Evolutionary conservation across 1,139 yeast genomes (phyloP).

Genomic region (Yamadazyma dendronema): DNA sequence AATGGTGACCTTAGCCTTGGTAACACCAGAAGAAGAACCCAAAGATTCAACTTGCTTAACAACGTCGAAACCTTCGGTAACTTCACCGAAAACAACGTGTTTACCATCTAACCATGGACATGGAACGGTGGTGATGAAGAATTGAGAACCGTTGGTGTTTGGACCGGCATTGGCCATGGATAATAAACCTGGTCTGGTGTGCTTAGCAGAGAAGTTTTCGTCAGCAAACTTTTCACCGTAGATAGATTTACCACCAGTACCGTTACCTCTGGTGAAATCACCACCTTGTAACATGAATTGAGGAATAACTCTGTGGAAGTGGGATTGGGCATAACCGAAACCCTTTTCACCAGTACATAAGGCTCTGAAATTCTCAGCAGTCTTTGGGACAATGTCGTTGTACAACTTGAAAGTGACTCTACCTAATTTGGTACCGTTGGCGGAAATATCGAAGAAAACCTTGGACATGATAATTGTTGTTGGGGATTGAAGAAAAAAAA

Average conservation of each 20-base stretch:
- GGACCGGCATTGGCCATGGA: conserved; percentile 99
- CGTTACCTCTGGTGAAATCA: conserved; percentile 91
- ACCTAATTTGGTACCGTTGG: conserved; percentile 50
- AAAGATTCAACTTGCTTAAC: conserved; percentile 87
- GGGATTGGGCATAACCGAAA: conserved; percentile 85
- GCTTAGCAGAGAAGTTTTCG: conserved; percentile 86
- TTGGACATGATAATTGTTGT: conserved; percentile 42
- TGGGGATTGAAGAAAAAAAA: background rate
- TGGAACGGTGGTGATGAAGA: conserved; percentile 95
- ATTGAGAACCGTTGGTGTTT: conserved; percentile 99
- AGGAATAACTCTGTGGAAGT: conserved; percentile 98
- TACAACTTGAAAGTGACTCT: conserved; percentile 58
- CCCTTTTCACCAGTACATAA: conserved; percentile 97
- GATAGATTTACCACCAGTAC: conserved; percentile 99
- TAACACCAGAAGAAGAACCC: conserved; percentile 84
- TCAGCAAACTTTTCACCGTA: conserved; percentile 95
- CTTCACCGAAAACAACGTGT: conserved; percentile 99
- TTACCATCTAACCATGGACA: conserved; percentile 98
- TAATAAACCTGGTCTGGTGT: conserved; percentile 90
- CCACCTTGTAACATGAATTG: conserved; percentile 99
- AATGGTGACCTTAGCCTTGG: conserved; percentile 75
- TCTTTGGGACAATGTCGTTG: conserved; percentile 95
- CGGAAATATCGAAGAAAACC: conserved; percentile 77
- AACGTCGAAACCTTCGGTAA: conserved; percentile 81
- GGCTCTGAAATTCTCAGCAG: conserved; percentile 97